A percentile compares a stretch with the other conserved stretches of the same genome.
phyloP scores from a whole-genome alignment of 2,329 filamentous ascomycete species.

The Diaporthe longicolla region DNA sequence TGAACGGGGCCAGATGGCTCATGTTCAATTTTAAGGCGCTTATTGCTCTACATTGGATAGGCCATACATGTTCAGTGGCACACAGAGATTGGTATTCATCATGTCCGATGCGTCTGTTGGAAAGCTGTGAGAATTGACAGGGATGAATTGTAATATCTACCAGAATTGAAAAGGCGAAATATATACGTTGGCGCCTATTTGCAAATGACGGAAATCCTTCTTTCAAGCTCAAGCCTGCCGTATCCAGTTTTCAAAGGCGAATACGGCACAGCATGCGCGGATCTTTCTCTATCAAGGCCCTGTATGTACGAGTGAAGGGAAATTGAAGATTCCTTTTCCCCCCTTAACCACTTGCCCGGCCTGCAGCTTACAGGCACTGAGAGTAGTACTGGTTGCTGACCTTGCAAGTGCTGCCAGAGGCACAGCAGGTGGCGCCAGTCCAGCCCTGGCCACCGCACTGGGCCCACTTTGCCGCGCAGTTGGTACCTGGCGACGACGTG shows the following conservation, averaged over 20 bases:
- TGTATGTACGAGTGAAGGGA: conserved; percentile 13
- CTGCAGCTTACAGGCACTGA: conserved; percentile 23
- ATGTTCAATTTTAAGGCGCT: too few species aligned
- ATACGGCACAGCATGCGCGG: not conserved
- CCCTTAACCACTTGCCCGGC: not conserved
- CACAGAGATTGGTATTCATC: too few species aligned
- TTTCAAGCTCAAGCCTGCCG: not conserved
- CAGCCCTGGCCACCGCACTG: conserved; percentile 36
- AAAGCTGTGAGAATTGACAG: not conserved
- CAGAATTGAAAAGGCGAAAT: conserved; percentile 9
- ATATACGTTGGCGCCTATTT: conserved; percentile 15
- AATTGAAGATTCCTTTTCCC: not conserved
- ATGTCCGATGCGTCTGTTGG: too few species aligned
- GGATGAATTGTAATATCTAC: conserved; percentile 26
- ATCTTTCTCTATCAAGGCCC: conserved; percentile 21
- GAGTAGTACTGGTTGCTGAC: conserved; percentile 38
- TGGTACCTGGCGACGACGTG: conserved; percentile 1
- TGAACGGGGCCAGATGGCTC: too few species aligned
- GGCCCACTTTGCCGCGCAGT: conserved; percentile 22
- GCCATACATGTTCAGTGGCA: too few species aligned
- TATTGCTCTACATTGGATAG: too few species aligned
- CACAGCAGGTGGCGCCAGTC: conserved; percentile 33
- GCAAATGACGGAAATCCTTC: conserved; percentile 10
- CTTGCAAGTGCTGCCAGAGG: conserved; percentile 37
- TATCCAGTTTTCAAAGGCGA: not conserved